Conservation (phyloP, 2,329 filamentous ascomycete species). For the Penicillium sp. region DNA sequence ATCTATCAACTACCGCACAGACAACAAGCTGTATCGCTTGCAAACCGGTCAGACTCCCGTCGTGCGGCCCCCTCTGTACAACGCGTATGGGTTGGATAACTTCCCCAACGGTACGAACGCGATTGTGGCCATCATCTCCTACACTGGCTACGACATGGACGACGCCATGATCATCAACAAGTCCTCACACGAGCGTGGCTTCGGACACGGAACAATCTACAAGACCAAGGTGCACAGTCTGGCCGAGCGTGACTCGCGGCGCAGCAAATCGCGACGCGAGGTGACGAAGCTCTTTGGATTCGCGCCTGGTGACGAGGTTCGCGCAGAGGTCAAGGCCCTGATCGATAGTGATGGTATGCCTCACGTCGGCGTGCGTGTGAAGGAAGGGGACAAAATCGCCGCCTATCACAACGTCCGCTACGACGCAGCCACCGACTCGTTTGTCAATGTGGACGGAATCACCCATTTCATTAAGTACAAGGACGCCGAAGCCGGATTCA, state of each 20-base stretch:
- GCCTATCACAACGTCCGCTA: slow-evolving; percentile 84
- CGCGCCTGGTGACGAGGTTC: slow-evolving; percentile 68
- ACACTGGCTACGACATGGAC: slow-evolving; percentile 99
- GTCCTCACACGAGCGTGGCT: slow-evolving; percentile 89
- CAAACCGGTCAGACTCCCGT: slow-evolving; percentile 96
- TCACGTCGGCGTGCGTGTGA: slow-evolving; percentile 68
- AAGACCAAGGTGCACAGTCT: slow-evolving; percentile 91
- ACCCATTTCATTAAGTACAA: slow-evolving; percentile 94
- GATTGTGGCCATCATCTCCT: slow-evolving; percentile 94
- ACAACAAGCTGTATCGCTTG: slow-evolving; percentile 93
- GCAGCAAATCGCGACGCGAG: slow-evolving; percentile 59
- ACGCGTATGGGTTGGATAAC: slow-evolving; percentile 94
- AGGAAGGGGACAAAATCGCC: slow-evolving; percentile 76
- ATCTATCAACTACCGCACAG: slow-evolving; percentile 76
- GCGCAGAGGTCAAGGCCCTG: slow-evolving; percentile 61
- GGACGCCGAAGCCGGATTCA: slow-evolving; percentile 76
- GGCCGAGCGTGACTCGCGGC: slow-evolving; percentile 66
- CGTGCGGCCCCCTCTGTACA: slow-evolving; percentile 85
- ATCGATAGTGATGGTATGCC: slow-evolving; percentile 87
- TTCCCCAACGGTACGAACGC: slow-evolving; percentile 96
- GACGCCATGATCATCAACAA: slow-evolving; percentile 99
- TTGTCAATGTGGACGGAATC: slow-evolving; percentile 76
- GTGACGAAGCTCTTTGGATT: slow-evolving; percentile 86
- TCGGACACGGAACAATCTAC: slow-evolving; percentile 93
- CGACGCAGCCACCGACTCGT: slow-evolving; percentile 63